These are phyloP conservation scores for Podila minutissima DNA, from an alignment of 192 early-diverging fungal species.

Conservation along the genomic window DNA sequence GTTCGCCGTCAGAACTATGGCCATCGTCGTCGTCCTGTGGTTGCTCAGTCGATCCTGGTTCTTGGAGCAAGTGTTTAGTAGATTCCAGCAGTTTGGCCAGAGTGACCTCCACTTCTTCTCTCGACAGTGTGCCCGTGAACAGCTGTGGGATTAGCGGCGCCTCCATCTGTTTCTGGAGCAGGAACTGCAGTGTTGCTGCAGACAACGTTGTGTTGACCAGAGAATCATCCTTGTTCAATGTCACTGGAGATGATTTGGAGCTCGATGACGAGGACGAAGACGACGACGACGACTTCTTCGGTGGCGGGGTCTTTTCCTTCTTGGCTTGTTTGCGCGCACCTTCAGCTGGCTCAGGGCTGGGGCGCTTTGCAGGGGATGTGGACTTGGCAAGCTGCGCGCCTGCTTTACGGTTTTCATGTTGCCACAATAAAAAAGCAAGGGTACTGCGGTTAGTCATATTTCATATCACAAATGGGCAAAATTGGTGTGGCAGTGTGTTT, in stretches of 20 bases:
- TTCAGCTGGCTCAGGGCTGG: slow-evolving; percentile 35
- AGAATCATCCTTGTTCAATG: not conserved
- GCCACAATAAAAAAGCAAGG: not conserved
- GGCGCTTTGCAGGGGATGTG: slow-evolving; percentile 18
- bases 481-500: not conserved
- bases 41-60: slow-evolving; percentile 2
- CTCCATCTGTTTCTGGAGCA: slow-evolving; percentile 39
- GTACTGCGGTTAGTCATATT: not conserved
- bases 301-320: not conserved
- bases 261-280: not conserved
- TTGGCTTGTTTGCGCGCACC: slow-evolving; percentile 27
- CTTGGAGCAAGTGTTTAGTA: slow-evolving; percentile 28
- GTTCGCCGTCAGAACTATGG: not conserved
- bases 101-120: slow-evolving; percentile 40
- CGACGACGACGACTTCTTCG: not conserved
- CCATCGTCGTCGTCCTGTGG: slow-evolving; percentile 1
- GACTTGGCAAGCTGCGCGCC: not conserved
- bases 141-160: slow-evolving; percentile 37
- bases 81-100: slow-evolving; percentile 27
- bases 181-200: slow-evolving; percentile 37
- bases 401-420: not conserved
- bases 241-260: slow-evolving; percentile 1
- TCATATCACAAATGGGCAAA: not conserved
- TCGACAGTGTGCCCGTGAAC: slow-evolving; percentile 26
- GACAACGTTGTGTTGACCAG: slow-evolving; percentile 36